Conservation (phyloP, 176 grass and related monocot genomes). For the Saccharum spontaneum region DNA sequence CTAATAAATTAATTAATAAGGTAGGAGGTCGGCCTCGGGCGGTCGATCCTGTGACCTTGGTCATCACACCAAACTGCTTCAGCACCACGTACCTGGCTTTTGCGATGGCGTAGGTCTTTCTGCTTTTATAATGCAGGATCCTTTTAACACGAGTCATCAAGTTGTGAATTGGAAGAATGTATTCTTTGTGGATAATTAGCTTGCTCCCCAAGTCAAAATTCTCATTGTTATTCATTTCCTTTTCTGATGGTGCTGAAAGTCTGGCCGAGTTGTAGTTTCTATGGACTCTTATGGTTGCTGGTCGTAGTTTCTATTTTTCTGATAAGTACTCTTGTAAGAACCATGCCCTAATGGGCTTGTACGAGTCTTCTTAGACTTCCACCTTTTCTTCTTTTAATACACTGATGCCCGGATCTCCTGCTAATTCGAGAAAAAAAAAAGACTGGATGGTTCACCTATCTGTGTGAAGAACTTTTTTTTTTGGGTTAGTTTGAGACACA, state of each 20-base stretch:
- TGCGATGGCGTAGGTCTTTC: not conserved
- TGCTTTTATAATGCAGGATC: not conserved
- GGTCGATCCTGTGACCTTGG: not conserved
- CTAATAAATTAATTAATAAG: not conserved
- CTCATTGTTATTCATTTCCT: not conserved
- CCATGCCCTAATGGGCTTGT: not conserved
- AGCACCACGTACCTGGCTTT: not conserved
- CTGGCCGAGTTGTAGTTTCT: not conserved
- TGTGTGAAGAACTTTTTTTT: not conserved
- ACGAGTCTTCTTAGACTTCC: not conserved
- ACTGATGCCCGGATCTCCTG: not conserved
- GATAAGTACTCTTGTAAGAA: not conserved
- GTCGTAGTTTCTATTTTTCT: not conserved
- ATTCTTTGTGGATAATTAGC: not conserved
- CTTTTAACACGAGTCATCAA: not conserved
- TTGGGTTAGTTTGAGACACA: not conserved
- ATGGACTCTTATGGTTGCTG: not conserved
- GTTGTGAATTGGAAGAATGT: not conserved
- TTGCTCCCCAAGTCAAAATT: not conserved
- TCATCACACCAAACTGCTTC: not conserved
- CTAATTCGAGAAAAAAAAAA: not conserved
- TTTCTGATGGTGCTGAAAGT: not conserved
- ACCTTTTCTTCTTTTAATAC: not conserved
- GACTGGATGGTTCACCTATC: not conserved
- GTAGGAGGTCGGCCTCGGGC: not conserved